These are phyloP conservation scores for Chloranthus sessilifolius DNA, from an alignment of 164 flowering plant genomes.

Conservation along the genomic window DNA sequence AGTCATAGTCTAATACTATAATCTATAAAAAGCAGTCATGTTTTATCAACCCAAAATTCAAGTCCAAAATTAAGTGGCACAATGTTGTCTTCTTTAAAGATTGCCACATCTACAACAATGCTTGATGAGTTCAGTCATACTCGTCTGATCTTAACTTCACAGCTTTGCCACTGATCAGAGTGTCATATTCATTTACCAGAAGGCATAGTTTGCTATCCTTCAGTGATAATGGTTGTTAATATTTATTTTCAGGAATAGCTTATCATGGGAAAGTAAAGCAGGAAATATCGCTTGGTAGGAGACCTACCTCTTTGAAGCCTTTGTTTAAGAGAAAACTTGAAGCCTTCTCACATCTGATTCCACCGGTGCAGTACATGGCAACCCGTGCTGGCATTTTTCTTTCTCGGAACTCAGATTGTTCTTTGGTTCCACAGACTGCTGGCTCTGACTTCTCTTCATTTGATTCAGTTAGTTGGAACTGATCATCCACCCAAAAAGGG, in stretches of 20 bases:
- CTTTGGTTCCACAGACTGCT: slow-evolving; percentile 13
- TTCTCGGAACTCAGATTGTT: slow-evolving; percentile 16
- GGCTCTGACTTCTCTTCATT: slow-evolving; percentile 13
- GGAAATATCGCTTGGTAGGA: background rate
- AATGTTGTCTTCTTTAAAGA: too few relatives aligned
- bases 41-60: too few relatives aligned
- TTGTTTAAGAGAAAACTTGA: slow-evolving; percentile 85
- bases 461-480: slow-evolving; percentile 30
- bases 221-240: too few relatives aligned
- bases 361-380: slow-evolving; percentile 99
- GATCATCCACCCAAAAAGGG: slow-evolving; percentile 85
- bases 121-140: too few relatives aligned
- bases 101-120: too few relatives aligned
- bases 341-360: slow-evolving; percentile 97
- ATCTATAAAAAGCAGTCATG: too few relatives aligned
- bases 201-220: too few relatives aligned
- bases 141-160: too few relatives aligned
- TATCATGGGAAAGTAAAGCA: background rate
- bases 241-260: background rate
- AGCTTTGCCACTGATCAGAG: too few relatives aligned
- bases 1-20: too few relatives aligned
- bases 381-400: slow-evolving; percentile 49
- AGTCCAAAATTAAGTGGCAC: too few relatives aligned
- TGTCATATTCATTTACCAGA: too few relatives aligned
- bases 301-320: slow-evolving; percentile 84